Percentiles rank a stretch among this genome's conserved stretches.
Conservation (phyloP, 306 rosid species). For the Alnus glutinosa region DNA sequence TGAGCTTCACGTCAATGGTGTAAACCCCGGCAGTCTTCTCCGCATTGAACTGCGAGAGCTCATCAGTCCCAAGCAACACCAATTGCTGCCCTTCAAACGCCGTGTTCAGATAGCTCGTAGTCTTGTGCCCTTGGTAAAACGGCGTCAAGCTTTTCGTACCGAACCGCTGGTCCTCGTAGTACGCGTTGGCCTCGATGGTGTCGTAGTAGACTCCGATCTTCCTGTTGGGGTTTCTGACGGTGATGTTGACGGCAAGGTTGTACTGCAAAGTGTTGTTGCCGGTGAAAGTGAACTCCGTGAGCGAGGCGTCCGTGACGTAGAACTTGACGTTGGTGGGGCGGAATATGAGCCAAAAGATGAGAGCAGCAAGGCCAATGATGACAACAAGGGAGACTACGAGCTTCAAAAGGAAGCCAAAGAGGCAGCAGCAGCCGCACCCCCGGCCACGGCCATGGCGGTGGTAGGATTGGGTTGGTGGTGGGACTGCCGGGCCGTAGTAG, state of each 20-base stretch:
- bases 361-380: constrained; percentile 9
- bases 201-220: constrained; percentile 70
- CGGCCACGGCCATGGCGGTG: constrained; percentile 3
- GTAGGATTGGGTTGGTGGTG: neutral
- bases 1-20: constrained; percentile 53
- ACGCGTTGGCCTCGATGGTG: constrained; percentile 49
- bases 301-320: constrained; percentile 28
- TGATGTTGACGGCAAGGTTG: constrained; percentile 39
- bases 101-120: constrained; percentile 34
- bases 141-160: constrained; percentile 1
- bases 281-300: constrained; percentile 32
- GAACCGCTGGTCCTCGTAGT: constrained; percentile 46
- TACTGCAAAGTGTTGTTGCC: constrained; percentile 21
- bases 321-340: constrained; percentile 26
- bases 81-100: constrained; percentile 46
- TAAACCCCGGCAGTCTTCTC: constrained; percentile 45
- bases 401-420: constrained; percentile 11
- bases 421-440: neutral
- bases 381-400: constrained; percentile 20
- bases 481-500: constrained; percentile 1
- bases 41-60: constrained; percentile 23
- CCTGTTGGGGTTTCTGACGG: constrained; percentile 70
- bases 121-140: constrained; percentile 77
- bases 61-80: constrained; percentile 23
- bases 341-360: constrained; percentile 32